These are phyloP conservation scores for Yarrowia galli DNA, from an alignment of 1,139 yeast species.

Conservation along the genomic window DNA sequence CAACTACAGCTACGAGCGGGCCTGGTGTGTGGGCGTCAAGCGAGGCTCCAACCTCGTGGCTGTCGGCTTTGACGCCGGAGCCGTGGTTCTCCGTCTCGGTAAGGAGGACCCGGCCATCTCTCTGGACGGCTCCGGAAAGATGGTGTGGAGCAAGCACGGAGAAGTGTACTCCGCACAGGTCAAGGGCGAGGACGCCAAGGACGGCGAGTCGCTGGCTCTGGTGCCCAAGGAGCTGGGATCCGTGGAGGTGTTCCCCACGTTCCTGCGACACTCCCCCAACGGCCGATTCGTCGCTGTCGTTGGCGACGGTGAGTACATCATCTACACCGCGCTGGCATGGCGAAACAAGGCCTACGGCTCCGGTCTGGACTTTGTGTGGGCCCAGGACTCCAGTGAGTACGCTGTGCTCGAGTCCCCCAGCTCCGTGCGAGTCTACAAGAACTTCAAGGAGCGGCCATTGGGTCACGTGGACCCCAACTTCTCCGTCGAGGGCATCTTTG, in stretches of 20 bases:
- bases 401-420: slow-evolving; percentile 80
- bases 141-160: slow-evolving; percentile 88
- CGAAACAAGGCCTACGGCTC: slow-evolving; percentile 92
- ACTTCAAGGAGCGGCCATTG: slow-evolving; percentile 78
- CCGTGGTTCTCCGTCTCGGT: slow-evolving; percentile 84
- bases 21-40: slow-evolving; percentile 90
- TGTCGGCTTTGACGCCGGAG: slow-evolving; percentile 94
- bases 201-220: slow-evolving; percentile 79
- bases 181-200: slow-evolving; percentile 66
- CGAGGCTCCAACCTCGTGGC: slow-evolving; percentile 83
- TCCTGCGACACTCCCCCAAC: slow-evolving; percentile 89
- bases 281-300: slow-evolving; percentile 97
- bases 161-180: slow-evolving; percentile 88
- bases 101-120: slow-evolving; percentile 93
- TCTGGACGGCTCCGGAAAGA: slow-evolving; percentile 90
- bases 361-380: slow-evolving; percentile 94
- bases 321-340: slow-evolving; percentile 98
- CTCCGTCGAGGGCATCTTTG: slow-evolving; percentile 79
- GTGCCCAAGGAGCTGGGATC: slow-evolving; percentile 89
- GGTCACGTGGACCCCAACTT: slow-evolving; percentile 65
- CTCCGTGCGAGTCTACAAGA: slow-evolving; percentile 74
- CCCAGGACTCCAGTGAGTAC: slow-evolving; percentile 84
- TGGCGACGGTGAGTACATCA: slow-evolving; percentile 97
- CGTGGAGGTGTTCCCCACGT: slow-evolving; percentile 90
- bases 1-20: slow-evolving; percentile 91